A percentile compares a stretch with the other conserved stretches of the same genome.
Evolutionary conservation across 495 filamentous ascomycete genomes (phyloP).

Genomic region (Penicillium simplicissimum): DNA sequence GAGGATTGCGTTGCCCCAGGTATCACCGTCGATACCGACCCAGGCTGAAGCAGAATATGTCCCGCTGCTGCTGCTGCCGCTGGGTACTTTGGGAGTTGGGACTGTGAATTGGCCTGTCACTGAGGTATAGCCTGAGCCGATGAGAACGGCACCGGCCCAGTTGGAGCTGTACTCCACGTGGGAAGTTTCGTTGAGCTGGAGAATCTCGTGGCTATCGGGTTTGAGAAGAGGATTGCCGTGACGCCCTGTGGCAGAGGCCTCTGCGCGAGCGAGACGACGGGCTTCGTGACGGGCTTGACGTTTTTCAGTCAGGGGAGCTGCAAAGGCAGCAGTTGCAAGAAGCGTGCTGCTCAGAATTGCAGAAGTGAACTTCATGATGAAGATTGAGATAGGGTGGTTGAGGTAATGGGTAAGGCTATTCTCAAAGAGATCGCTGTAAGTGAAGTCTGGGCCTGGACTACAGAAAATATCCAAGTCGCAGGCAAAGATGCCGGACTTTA

Average conservation of each 20-base stretch:
- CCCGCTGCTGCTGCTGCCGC: conserved; percentile 39
- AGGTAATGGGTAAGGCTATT: too few species aligned
- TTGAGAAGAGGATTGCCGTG: conserved; percentile 26
- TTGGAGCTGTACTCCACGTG: conserved; percentile 48
- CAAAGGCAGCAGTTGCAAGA: conserved; percentile 11
- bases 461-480: neutral
- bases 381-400: neutral
- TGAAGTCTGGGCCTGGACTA: neutral
- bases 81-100: conserved; percentile 45
- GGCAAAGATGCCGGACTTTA: neutral
- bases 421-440: neutral
- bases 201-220: conserved; percentile 20
- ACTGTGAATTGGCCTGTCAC: conserved; percentile 53
- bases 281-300: conserved; percentile 27
- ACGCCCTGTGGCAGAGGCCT: neutral
- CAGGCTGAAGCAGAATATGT: conserved; percentile 56
- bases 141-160: conserved; percentile 57
- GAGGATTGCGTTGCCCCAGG: conserved; percentile 53
- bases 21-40: conserved; percentile 60
- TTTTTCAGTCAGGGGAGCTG: conserved; percentile 29
- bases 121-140: conserved; percentile 42
- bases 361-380: conserved; percentile 5
- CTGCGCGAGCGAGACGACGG: conserved; percentile 17
- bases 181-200: conserved; percentile 22
- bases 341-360: conserved; percentile 1